Percentiles rank a stretch among this genome's conserved stretches.
phyloP scores from a whole-genome alignment of 1,284 basidiomycete species.

The Clitocybe nebularis region DNA sequence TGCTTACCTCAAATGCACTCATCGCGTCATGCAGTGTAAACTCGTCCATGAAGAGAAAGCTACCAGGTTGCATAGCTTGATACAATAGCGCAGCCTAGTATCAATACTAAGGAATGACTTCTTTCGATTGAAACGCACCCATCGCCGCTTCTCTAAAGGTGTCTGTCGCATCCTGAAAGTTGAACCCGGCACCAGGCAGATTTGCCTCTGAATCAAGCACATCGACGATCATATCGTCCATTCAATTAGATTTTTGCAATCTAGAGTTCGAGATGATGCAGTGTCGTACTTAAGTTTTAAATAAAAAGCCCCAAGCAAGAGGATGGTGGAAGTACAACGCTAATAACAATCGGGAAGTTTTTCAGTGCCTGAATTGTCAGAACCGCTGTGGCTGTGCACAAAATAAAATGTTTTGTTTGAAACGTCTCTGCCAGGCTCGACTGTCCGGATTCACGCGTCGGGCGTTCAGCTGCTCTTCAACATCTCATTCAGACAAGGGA shows the following conservation, averaged over 20 bases:
- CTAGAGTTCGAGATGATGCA: no score
- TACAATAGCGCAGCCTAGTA: constrained; percentile 10
- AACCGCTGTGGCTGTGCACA: constrained; percentile 25
- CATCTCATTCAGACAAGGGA: background rate
- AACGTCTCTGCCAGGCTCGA: background rate
- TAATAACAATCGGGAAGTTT: background rate
- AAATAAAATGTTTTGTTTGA: constrained; percentile 14
- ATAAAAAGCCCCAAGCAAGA: no score
- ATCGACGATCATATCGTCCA: constrained; percentile 11
- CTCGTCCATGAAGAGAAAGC: constrained; percentile 64
- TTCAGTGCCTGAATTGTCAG: no score
- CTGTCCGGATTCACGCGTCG: constrained; percentile 10
- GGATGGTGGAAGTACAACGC: no score
- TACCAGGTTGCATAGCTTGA: constrained; percentile 63
- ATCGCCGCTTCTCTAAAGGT: constrained; percentile 52
- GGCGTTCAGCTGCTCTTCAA: constrained; percentile 8
- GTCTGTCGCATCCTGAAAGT: constrained; percentile 58
- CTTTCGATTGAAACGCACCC: constrained; percentile 40
- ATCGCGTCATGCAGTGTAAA: constrained; percentile 82
- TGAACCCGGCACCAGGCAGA: constrained; percentile 27
- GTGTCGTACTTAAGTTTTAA: no score
- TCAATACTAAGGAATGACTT: no score
- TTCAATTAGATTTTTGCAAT: no score
- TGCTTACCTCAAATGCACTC: constrained; percentile 78
- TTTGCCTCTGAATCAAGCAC: constrained; percentile 11